Evolutionary conservation across 2,329 filamentous ascomycete genomes (phyloP), one percentile per base, ranked within the genome.

Genomic region (Aspergillus quadrilineatus): DNA sequence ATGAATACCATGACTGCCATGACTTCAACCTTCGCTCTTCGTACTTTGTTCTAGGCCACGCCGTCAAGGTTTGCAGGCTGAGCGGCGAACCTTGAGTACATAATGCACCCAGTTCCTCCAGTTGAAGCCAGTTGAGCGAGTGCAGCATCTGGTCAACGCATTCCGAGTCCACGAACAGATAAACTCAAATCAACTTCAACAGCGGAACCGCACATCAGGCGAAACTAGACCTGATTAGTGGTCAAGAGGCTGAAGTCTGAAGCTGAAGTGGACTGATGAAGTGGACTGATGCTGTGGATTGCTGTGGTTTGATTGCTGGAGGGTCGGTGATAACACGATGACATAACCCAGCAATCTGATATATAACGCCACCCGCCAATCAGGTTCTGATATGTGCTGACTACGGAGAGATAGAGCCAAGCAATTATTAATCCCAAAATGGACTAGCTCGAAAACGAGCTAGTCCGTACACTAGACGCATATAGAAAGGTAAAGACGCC

Each of bases 181-280:
- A 50, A 50, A 43, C 37, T 50, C 48, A 43, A 37, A 50, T 50
- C 28, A 15, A 28, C 8, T 3, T 28, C 10, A n/a, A 14, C 36
- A 36, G 36, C 48, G 48, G 48, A 43, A 43, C 48, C 48, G 28
- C n/a, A 43, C 41, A 50, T 50, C 48, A 22, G 29, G 39, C 26
- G 30, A 32, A 15, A 34, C 10, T 43, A 37, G 48, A 43, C 2
- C 14, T 8, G 28, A 42, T 30, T 32, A 22, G 7, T 28, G 37
- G 32, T 32, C 37, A 50, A 28, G 36, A 32, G 37, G 36, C 26
- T 30, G 34, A 17, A 17, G 17, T 17, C 17, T 17, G 17, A 7
- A 5, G 32, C 32, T 36, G 32, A n/a, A 39, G 12, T 39, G 12
- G 12, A 28, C 26, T n/a, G 10, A 39, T 39, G 2, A 1, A 2